Conservation (phyloP, 441 rosid genomes). For the Macaranga tanarius region DNA sequence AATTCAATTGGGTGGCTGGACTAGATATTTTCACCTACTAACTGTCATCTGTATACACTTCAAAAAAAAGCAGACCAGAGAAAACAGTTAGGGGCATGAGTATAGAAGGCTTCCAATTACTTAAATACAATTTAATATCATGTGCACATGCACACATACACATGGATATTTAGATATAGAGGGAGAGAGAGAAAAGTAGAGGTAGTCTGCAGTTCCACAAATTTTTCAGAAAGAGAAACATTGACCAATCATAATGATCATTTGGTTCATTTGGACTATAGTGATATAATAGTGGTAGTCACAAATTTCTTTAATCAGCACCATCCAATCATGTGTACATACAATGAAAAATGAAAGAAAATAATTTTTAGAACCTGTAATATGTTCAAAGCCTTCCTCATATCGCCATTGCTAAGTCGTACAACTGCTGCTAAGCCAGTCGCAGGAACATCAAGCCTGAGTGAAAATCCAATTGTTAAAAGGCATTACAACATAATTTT, state of each 20-base stretch:
- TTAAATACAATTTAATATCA: background rate
- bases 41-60: background rate
- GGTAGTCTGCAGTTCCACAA: background rate
- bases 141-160: background rate
- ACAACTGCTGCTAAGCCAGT: slow-evolving; percentile 82
- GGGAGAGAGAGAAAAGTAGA: background rate
- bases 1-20: background rate
- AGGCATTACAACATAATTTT: background rate
- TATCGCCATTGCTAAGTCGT: slow-evolving; percentile 93
- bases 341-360: slow-evolving; percentile 12
- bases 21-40: background rate
- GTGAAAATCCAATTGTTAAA: background rate
- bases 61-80: background rate
- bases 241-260: background rate
- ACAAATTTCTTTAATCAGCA: background rate
- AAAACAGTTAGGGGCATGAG: background rate
- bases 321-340: background rate
- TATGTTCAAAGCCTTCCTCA: slow-evolving; percentile 97
- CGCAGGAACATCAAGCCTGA: slow-evolving; percentile 82
- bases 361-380: slow-evolving; percentile 60
- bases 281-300: background rate
- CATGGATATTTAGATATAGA: background rate
- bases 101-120: background rate
- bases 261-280: background rate
- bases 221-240: background rate